Base-by-base conservation (phyloP, 257 asterid genomes). In the Nemophila menziesii region DNA sequence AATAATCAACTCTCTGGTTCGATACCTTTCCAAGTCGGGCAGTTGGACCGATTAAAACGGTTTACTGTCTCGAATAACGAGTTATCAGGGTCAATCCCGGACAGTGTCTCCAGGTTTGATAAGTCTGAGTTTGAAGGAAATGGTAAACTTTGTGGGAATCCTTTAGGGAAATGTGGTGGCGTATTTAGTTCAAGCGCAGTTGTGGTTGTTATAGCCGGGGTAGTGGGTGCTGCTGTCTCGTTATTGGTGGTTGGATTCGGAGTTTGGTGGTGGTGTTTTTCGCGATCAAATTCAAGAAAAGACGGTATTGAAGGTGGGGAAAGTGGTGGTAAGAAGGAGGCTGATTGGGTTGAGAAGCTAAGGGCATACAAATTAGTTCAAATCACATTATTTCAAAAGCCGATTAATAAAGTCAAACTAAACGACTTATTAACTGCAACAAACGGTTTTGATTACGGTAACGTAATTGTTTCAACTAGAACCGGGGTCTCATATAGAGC, bases 401-500 rank as follows among this genome's bases (percentile, higher is more conserved):
- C 90, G 0, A 48, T 78, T 13, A 74, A 66, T 22, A 78, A 78
- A 72, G 65, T 78, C 5, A 78, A 72, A 54, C 22, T 78, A 42
- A 64, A 56, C 6, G 92, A 78, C 72, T 54, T 78, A 46, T 43
- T 78, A 53, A 61, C 64, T 2, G 76, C 85, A 0, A 78, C 92
- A 0, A 58, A 50, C 37, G 43, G 58, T 48, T 78, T 78, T 55
- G 53, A 72, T 24, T 15, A 22, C 14, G 74, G 60, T 43, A 72
- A 46, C 34, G 54, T 58, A 11, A 44, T 78, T 2, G 61, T 66
- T 7, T 51, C 85, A 13, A 66, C 77, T 18, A 55, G 81, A 52
- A 71, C 72, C 0, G 85, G 92, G 27, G 57, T 63, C 2, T 69
- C 81, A 0, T 78, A 78, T 60, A 72, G 57, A 52, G 85, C 92